Conservation (phyloP, 1,139 yeast species). For the Geotrichum australiense region DNA sequence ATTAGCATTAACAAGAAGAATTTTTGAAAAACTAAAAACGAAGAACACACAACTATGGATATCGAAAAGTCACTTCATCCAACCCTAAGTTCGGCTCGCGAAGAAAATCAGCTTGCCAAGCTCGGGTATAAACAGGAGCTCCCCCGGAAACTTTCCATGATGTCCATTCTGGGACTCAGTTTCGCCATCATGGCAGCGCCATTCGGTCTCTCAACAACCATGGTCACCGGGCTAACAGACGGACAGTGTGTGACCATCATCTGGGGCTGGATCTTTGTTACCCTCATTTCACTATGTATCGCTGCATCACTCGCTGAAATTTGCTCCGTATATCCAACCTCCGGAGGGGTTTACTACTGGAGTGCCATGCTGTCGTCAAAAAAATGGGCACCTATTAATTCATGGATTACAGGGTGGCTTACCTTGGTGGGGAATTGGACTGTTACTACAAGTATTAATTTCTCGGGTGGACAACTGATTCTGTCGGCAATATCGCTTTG, state of each 20-base stretch:
- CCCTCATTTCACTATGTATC: constrained; percentile 24
- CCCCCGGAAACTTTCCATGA: constrained; percentile 18
- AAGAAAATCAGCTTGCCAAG: constrained; percentile 15
- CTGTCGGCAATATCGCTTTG: constrained; percentile 17
- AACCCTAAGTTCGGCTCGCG: neutral
- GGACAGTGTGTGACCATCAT: constrained; percentile 26
- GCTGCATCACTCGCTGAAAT: constrained; percentile 27
- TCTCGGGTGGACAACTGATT: constrained; percentile 18
- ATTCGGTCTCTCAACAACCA: constrained; percentile 18
- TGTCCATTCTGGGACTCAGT: constrained; percentile 18
- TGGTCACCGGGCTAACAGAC: constrained; percentile 24
- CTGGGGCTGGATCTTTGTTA: constrained; percentile 24
- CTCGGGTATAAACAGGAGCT: constrained; percentile 19
- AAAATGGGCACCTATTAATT: constrained; percentile 19
- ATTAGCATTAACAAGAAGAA: no score
- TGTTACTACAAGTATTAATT: constrained; percentile 18
- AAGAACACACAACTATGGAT: no score
- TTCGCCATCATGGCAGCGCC: constrained; percentile 19
- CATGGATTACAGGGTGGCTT: constrained; percentile 19
- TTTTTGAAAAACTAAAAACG: no score
- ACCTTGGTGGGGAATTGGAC: constrained; percentile 20
- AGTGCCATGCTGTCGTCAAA: constrained; percentile 18
- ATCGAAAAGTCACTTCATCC: constrained; percentile 2
- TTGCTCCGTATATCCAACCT: constrained; percentile 23
- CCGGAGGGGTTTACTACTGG: constrained; percentile 23